phyloP scores from a whole-genome alignment of 768 basidiomycete genomes.

The Psilocybe subaeruginosa region DNA sequence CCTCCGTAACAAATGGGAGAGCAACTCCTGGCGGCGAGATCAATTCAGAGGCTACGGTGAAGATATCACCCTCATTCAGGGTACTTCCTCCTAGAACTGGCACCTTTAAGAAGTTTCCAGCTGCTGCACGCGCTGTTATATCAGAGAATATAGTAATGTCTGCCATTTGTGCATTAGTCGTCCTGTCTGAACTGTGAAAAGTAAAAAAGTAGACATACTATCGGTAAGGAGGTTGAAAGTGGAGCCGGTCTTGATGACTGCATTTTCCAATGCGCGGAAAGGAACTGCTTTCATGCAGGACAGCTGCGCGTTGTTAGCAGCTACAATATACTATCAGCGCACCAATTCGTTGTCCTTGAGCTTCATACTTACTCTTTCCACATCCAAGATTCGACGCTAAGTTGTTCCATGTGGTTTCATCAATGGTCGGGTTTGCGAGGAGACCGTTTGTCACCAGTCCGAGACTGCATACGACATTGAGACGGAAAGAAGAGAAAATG shows the following conservation, averaged over 20 bases:
- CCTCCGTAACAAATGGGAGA: slow-evolving; percentile 31
- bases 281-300: slow-evolving; percentile 39
- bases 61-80: slow-evolving; percentile 38
- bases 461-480: slow-evolving; percentile 9
- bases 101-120: slow-evolving; percentile 32
- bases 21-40: slow-evolving; percentile 26
- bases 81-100: slow-evolving; percentile 34
- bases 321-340: background rate
- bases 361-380: slow-evolving; percentile 27
- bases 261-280: slow-evolving; percentile 31
- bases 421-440: slow-evolving; percentile 15
- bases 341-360: background rate
- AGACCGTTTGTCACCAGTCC: slow-evolving; percentile 11
- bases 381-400: slow-evolving; percentile 35
- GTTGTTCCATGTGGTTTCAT: slow-evolving; percentile 31
- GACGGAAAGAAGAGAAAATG: background rate
- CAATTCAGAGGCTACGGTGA: slow-evolving; percentile 31
- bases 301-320: slow-evolving; percentile 31
- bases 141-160: slow-evolving; percentile 38
- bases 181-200: background rate
- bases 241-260: slow-evolving; percentile 30
- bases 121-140: slow-evolving; percentile 23
- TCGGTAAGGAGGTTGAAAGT: slow-evolving; percentile 33
- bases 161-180: background rate
- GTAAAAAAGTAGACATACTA: slow-evolving; percentile 23